Base-by-base conservation (phyloP, 179 eudicot genomes). In the Amaranthus tricolor region DNA sequence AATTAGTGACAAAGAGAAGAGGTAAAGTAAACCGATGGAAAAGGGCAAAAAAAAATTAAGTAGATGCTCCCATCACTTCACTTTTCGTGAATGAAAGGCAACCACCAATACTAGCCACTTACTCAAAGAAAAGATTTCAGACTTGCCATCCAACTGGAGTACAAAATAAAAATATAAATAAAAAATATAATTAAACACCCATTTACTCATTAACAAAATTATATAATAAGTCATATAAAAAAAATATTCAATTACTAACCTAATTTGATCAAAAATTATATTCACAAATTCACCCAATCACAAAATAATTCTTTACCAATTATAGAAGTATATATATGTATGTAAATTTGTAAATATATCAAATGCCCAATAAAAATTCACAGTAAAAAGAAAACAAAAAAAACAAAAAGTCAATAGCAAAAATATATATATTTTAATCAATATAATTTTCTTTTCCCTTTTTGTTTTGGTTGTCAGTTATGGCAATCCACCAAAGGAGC, bases 61-160 rank as follows among this genome's bases (percentile, higher is more conserved):
- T 77, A 77, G 75, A 77, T 77, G 66, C 79, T 68, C 59, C 65
- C 62, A 56, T 76, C 80, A 77, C 69, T 70, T 69, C 69, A 74
- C 84, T 81, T 81, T 81, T 81, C 84, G 84, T 81, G 84, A 81
- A 81, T 77, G 64, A 77, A 81, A 81, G 84, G 84, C 81, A 81
- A 81, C 73, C 75, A 69, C 75, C 76, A 81, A 73, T 81, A 59
- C 78, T 71, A 81, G 72, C 78, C 84, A 81, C 84, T 81, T 81
- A 81, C 84, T 81, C 84, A 81, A 81, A 77, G 78, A 57, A 68
- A 73, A 77, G 49, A 62, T 59, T 81, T 68, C 81, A 68, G 45
- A 62, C 77, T 81, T 76, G 61, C 45, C 67, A 76, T 72, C 83
- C 73, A 81, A 70, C 69, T 66, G 45, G 43, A 40, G n/a, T 9